Base-by-base conservation (phyloP, 2,329 filamentous ascomycete species). In the Botrytis fragariae region DNA sequence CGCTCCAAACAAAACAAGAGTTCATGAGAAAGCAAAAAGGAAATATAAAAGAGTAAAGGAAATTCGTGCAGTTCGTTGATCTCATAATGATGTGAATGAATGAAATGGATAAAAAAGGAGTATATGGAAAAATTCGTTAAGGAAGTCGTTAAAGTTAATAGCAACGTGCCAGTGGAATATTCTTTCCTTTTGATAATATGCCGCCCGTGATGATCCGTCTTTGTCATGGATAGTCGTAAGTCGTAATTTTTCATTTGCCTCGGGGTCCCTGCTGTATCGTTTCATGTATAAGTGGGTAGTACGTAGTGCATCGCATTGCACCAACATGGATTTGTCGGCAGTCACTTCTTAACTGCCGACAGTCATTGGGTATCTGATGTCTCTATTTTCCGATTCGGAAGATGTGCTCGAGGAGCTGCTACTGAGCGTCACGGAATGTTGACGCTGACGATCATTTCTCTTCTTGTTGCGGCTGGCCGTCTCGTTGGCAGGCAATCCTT, bases 401-500 rank as follows among this genome's bases (percentile, higher is more conserved):
- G 80, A 81, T 44, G 79, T 77, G 60, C 79, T 80, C 60, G 80
- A 81, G 76, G 76, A 77, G 78, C 80, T 81, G 80, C 78, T 81
- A 77, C 79, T 81, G 72, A 80, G 76, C 73, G 79, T 79, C 71
- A 79, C 78, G 74, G 79, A 80, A 75, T 81, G 79, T 71, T 79
- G 79, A 63, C 79, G 76, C 10, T 22, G 65, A 71, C 77, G 76
- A 70, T 79, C 79, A 67, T 77, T 71, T 70, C 76, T 75, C 73
- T 69, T 78, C 73, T 76, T 78, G 75, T 80, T 78, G 74, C 80
- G 78, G 65, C 77, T 75, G 76, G 74, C 77, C 60, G 77, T 78
- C 76, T 81, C 80, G 76, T 78, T 81, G 73, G 88, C 83, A 76
- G 89, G 89, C 54, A 91, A 85, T 68, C 89, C 89, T 82, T 91